phyloP scores from a whole-genome alignment of 768 basidiomycete species.

The Amanita thiersii region DNA sequence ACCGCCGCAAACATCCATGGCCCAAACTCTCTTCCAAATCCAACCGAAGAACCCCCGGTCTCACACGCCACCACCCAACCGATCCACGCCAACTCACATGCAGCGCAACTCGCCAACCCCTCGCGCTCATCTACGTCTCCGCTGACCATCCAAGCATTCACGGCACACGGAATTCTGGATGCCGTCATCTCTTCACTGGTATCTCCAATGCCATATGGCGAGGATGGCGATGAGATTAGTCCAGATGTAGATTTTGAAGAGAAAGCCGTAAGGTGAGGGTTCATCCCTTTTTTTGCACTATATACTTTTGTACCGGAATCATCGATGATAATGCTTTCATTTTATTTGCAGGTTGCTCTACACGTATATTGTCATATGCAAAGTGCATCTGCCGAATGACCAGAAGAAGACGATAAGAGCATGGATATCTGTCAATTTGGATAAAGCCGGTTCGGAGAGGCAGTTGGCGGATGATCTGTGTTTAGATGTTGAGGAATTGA shows the following conservation, averaged over 20 bases:
- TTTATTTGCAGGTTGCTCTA: conserved; percentile 38
- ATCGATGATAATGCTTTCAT: neutral
- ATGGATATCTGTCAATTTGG: conserved; percentile 20
- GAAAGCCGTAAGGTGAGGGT: conserved; percentile 44
- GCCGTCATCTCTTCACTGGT: conserved; percentile 44
- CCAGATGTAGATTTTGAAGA: conserved; percentile 60
- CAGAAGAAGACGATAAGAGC: conserved; percentile 19
- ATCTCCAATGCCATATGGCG: conserved; percentile 53
- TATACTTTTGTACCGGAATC: neutral
- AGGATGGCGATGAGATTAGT: conserved; percentile 54
- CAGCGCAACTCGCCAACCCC: conserved; percentile 51
- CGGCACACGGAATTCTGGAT: conserved; percentile 34
- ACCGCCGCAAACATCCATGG: conserved; percentile 16
- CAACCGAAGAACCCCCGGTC: conserved; percentile 15
- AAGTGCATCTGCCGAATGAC: conserved; percentile 18
- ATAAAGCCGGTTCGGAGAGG: conserved; percentile 8
- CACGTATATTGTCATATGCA: conserved; percentile 39
- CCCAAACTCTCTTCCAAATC: conserved; percentile 15
- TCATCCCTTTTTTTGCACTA: neutral
- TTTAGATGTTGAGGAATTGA: conserved; percentile 18
- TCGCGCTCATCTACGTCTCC: conserved; percentile 42
- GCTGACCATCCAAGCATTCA: conserved; percentile 41
- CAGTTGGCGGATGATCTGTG: conserved; percentile 21
- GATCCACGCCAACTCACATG: conserved; percentile 70
- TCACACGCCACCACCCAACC: conserved; percentile 16